Evolutionary conservation across 371 early-diverging fungal species (phyloP), one percentile per base, ranked within the genome.

Genomic region (Mucor velutinosus): DNA sequence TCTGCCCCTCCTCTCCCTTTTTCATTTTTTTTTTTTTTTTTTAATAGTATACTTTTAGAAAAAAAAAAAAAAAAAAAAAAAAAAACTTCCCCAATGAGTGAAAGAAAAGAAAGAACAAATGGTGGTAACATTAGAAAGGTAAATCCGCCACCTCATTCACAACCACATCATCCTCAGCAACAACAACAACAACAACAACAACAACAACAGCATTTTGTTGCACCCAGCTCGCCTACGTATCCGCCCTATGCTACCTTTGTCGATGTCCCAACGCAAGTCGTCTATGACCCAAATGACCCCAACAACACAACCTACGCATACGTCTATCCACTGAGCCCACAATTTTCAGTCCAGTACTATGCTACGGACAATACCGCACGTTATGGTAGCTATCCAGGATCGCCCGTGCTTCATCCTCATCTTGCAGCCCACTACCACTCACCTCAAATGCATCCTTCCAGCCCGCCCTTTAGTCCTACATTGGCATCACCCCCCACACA

Each of bases 381-480:
- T 32, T 72, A 73, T 37, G 64, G 68, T 37, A 77, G 77, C 47
- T 82, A 79, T 37, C 79, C 82, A 27, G 82, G 82, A 33, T 76
- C 78, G 19, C 80, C 82, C 19, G 73, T 78, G 1, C 66, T 82
- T 21, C 80, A 79, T 62, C 76, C 80, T 57, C 82, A 82, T 62
- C 45, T 58, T 43, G 51, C 51, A 21, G 23, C 43, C 29, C 56
- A 65, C 23, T 51, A 62, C 4, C 43, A 37, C 11, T 79, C 80
- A 12, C 80, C 79, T 19, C 78, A 75, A 17, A 62, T 77, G 33
- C 75, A 73, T 59, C 83, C 83, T n/a, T 76, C 75, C 25, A 78
- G 78, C 58, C 83, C 83, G 37, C 80, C 80, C 14, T 79, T 79
- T 51, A 78, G 78, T 60, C 79, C 80, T 39, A 76, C 74, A 14